phyloP scores from a whole-genome alignment of 2,329 filamentous ascomycete species.

The Mariannaea elegans region DNA sequence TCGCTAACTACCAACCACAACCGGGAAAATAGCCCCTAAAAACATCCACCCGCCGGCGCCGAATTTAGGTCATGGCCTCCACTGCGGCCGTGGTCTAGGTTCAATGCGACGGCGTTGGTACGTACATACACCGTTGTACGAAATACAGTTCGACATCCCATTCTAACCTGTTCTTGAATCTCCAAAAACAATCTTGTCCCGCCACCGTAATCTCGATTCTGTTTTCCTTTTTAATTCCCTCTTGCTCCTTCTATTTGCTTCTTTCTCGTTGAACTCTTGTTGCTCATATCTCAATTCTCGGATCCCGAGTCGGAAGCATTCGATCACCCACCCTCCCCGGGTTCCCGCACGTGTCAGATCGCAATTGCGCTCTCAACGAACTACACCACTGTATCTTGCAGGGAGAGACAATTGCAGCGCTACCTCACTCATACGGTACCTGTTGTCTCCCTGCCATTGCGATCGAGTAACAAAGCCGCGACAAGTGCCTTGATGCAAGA shows the following conservation, averaged over 20 bases:
- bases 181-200: background rate
- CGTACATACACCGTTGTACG: too few species aligned
- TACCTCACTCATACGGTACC: background rate
- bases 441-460: background rate
- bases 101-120: too few species aligned
- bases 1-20: background rate
- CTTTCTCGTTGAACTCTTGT: background rate
- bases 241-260: background rate
- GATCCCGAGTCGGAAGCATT: conserved; percentile 20
- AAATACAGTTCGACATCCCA: too few species aligned
- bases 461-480: conserved; percentile 1
- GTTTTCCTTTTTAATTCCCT: background rate
- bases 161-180: background rate
- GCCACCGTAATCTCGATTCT: background rate
- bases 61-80: conserved; percentile 1
- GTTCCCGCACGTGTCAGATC: conserved; percentile 10
- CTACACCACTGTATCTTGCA: background rate
- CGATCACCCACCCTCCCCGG: background rate
- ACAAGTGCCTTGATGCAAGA: background rate
- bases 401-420: conserved; percentile 8
- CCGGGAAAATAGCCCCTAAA: background rate
- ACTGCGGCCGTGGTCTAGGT: background rate
- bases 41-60: conserved; percentile 11
- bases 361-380: conserved; percentile 4
- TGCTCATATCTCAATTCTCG: background rate